Percentiles rank a stretch among this genome's conserved stretches.
These are phyloP conservation scores for Fusarium falciforme DNA, from an alignment of 2,329 filamentous ascomycete species.

Conservation along the genomic window DNA sequence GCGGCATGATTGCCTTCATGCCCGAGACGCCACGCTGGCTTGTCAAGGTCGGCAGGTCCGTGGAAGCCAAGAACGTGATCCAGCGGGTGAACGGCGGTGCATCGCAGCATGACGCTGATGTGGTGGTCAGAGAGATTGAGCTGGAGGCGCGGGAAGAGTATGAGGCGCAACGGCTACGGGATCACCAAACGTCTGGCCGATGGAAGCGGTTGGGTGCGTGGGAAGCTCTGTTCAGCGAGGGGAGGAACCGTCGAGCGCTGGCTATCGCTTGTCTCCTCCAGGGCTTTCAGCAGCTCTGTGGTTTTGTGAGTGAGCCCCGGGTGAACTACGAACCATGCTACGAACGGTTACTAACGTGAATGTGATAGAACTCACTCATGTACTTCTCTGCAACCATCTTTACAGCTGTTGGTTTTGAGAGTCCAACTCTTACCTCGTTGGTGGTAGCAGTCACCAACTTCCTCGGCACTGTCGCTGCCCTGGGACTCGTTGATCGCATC, in stretches of 20 bases:
- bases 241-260: conserved; percentile 78
- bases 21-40: conserved; percentile 93
- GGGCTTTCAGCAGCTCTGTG: conserved; percentile 87
- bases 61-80: conserved; percentile 74
- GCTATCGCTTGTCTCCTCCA: conserved; percentile 89
- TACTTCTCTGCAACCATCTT: conserved; percentile 91
- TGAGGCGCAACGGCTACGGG: conserved; percentile 56
- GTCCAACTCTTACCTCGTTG: conserved; percentile 82
- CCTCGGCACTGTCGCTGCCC: conserved; percentile 78
- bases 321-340: background rate
- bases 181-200: conserved; percentile 41
- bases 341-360: conserved; percentile 6
- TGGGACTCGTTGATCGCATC: conserved; percentile 81
- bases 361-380: conserved; percentile 82
- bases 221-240: conserved; percentile 65
- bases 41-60: conserved; percentile 72
- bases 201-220: conserved; percentile 60
- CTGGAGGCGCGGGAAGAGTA: conserved; percentile 79
- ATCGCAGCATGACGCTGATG: conserved; percentile 62
- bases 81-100: conserved; percentile 69
- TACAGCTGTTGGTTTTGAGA: conserved; percentile 79
- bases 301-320: conserved; percentile 68
- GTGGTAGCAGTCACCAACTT: conserved; percentile 88
- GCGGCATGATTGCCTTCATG: conserved; percentile 75
- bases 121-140: conserved; percentile 76